Conservation (phyloP, 176 grass and related monocot genomes). For the Aegilops bicornis region DNA sequence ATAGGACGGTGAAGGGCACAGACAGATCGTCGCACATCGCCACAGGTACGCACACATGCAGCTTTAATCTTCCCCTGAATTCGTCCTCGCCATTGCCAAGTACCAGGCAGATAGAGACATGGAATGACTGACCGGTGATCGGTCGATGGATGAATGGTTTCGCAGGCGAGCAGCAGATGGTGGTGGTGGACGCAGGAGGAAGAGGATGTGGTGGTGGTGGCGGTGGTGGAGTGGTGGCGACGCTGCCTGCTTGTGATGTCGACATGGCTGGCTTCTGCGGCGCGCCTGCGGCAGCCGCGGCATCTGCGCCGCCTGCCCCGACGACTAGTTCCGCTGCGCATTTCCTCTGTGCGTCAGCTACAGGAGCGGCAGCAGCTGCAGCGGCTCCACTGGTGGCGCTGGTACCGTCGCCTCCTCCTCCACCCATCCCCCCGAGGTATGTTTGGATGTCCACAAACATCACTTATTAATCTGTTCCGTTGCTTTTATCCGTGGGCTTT, state of each 20-base stretch:
- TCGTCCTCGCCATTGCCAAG: background rate
- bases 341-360: conserved; percentile 36
- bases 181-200: conserved; percentile 26
- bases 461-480: background rate
- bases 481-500: conserved; percentile 9
- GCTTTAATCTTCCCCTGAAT: background rate
- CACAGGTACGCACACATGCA: conserved; percentile 11
- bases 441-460: conserved; percentile 7
- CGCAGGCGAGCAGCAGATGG: conserved; percentile 40
- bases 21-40: conserved; percentile 55
- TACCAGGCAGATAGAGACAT: background rate
- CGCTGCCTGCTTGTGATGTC: conserved; percentile 21
- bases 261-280: conserved; percentile 46
- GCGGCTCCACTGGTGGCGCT: conserved; percentile 38
- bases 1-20: conserved; percentile 92
- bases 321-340: conserved; percentile 45
- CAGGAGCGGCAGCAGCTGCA: conserved; percentile 30
- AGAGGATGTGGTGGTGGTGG: conserved; percentile 13
- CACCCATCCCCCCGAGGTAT: conserved; percentile 47
- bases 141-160: background rate
- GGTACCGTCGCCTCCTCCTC: conserved; percentile 39
- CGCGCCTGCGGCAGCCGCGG: conserved; percentile 23
- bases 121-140: background rate
- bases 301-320: conserved; percentile 25
- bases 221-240: conserved; percentile 26